phyloP scores from a whole-genome alignment of 306 rosid species.

The Vigna mungo region DNA sequence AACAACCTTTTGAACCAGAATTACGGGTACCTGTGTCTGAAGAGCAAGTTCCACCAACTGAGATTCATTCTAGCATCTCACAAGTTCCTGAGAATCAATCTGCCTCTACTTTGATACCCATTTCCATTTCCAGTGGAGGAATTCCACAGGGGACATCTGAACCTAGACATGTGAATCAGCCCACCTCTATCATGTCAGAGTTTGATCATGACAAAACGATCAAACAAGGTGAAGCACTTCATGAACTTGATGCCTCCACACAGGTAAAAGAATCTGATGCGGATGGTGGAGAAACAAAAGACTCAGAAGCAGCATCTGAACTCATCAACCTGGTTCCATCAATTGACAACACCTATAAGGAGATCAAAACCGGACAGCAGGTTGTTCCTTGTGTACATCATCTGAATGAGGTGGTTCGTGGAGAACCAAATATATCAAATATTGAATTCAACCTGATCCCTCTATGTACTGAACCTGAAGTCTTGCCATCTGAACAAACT shows the following conservation, averaged over 20 bases:
- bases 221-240: constrained; percentile 43
- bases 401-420: constrained; percentile 44
- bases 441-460: constrained; percentile 51
- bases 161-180: constrained; percentile 36
- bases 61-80: constrained; percentile 37
- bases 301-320: constrained; percentile 43
- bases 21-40: constrained; percentile 29
- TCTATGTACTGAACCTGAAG: constrained; percentile 47
- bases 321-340: constrained; percentile 39
- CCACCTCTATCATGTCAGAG: constrained; percentile 29
- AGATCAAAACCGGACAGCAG: constrained; percentile 43
- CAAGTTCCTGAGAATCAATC: constrained; percentile 27
- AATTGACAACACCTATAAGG: constrained; percentile 31
- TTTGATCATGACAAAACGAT: constrained; percentile 41
- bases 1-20: constrained; percentile 44
- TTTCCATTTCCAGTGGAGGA: constrained; percentile 32
- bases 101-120: constrained; percentile 35
- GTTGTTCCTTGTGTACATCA: constrained; percentile 35
- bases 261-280: constrained; percentile 45
- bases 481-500: constrained; percentile 35
- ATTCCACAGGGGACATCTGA: constrained; percentile 41
- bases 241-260: constrained; percentile 37
- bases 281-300: constrained; percentile 42
- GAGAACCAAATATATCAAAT: constrained; percentile 41
- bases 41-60: constrained; percentile 38